These are phyloP conservation scores for Trichoderma virens DNA, from an alignment of 495 filamentous ascomycete genomes.

Conservation along the genomic window DNA sequence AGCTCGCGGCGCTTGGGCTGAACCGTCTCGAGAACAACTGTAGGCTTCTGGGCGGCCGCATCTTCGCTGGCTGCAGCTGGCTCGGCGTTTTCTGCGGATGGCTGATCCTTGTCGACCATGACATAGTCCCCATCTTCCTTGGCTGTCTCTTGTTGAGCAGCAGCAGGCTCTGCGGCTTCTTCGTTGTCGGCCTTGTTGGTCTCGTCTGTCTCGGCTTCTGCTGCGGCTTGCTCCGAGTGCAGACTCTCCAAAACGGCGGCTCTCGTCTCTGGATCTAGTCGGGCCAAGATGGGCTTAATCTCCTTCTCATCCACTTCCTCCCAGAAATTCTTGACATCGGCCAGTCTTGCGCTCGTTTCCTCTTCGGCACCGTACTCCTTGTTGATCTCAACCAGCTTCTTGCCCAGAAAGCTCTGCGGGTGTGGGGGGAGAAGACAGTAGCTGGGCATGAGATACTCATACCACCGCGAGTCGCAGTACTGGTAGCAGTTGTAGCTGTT, in stretches of 20 bases:
- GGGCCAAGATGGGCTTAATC: slow-evolving; percentile 62
- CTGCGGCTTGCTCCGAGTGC: slow-evolving; percentile 14
- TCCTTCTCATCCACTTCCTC: slow-evolving; percentile 64
- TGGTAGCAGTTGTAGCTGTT: slow-evolving; percentile 87
- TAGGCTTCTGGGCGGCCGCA: neutral
- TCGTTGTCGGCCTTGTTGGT: slow-evolving; percentile 4
- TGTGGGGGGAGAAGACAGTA: slow-evolving; percentile 89
- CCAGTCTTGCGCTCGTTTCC: slow-evolving; percentile 57
- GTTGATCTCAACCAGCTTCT: slow-evolving; percentile 63
- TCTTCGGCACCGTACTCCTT: slow-evolving; percentile 64
- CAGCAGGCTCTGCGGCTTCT: slow-evolving; percentile 7
- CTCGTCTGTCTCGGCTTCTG: slow-evolving; percentile 11
- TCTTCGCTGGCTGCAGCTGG: neutral
- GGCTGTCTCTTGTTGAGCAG: slow-evolving; percentile 11
- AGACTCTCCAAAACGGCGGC: slow-evolving; percentile 36
- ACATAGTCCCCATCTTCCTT: slow-evolving; percentile 10
- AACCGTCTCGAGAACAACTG: slow-evolving; percentile 8
- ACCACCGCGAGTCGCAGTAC: slow-evolving; percentile 85
- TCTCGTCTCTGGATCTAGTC: slow-evolving; percentile 33
- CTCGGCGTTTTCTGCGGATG: slow-evolving; percentile 11
- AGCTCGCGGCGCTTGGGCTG: slow-evolving; percentile 22
- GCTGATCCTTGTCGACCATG: slow-evolving; percentile 14
- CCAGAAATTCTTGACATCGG: slow-evolving; percentile 77
- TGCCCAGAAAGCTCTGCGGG: slow-evolving; percentile 73
- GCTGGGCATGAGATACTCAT: slow-evolving; percentile 92